Evolutionary conservation across 129 eudicot species (phyloP).

Genomic region (Saussurea involucrata): DNA sequence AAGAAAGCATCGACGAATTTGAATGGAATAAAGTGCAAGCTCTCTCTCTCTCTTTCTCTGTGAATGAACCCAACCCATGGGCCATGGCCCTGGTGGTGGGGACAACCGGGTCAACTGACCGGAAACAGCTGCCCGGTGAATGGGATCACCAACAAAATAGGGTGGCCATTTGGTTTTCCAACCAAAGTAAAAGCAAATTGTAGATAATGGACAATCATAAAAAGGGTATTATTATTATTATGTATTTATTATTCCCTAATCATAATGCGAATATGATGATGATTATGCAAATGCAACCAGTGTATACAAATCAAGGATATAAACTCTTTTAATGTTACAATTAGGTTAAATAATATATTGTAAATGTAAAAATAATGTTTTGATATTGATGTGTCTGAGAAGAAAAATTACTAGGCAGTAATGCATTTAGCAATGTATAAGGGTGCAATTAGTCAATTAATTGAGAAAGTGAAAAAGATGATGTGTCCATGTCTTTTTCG

Average conservation of each 20-base stretch:
- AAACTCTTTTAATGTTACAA: too few species aligned
- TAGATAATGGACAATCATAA: conserved; percentile 25
- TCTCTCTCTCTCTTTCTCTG: conserved; percentile 2
- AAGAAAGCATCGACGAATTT: conserved; percentile 42
- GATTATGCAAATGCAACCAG: neutral
- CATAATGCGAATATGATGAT: neutral
- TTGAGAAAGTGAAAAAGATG: too few species aligned
- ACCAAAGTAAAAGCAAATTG: conserved; percentile 26
- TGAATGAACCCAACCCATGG: conserved; percentile 8
- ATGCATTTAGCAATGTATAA: too few species aligned
- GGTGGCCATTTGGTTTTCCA: conserved; percentile 31
- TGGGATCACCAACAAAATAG: conserved; percentile 22
- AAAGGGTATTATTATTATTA: neutral
- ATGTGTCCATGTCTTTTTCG: neutral
- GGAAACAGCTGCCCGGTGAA: conserved; percentile 17
- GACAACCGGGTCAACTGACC: conserved; percentile 26
- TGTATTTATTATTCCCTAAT: neutral
- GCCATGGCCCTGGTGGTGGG: conserved; percentile 29
- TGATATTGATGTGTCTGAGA: too few species aligned
- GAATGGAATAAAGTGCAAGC: conserved; percentile 75
- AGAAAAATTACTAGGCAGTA: too few species aligned
- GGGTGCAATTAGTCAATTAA: too few species aligned
- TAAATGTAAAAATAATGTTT: too few species aligned
- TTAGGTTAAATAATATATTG: too few species aligned
- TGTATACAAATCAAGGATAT: too few species aligned